Evolutionary conservation across 2,329 filamentous ascomycete species (phyloP).

Genomic region (Nigrospora osmanthi): DNA sequence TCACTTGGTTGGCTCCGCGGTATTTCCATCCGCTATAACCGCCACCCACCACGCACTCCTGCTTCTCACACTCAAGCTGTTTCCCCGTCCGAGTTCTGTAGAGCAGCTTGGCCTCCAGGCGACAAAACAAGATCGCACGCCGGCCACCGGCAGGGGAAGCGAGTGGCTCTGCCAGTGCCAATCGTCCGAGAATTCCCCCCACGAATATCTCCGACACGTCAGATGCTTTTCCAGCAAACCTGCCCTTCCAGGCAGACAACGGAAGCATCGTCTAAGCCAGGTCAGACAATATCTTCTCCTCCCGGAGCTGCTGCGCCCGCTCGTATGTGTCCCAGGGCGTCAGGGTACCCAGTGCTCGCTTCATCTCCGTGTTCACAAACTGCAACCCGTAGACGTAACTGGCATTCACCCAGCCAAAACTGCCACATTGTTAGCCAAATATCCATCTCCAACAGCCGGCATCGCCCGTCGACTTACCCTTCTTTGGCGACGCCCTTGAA

Average conservation of each 20-base stretch:
- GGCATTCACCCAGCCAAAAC: conserved; percentile 98
- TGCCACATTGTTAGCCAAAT: conserved; percentile 26
- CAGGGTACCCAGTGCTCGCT: conserved; percentile 77
- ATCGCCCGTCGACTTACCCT: conserved; percentile 64
- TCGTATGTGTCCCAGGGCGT: conserved; percentile 81
- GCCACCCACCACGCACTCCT: too few species aligned
- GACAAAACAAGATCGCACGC: too few species aligned
- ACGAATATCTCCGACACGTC: too few species aligned
- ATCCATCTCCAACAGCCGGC: not conserved
- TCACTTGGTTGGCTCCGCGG: too few species aligned
- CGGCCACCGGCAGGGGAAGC: too few species aligned
- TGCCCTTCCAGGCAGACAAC: not conserved
- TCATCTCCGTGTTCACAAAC: conserved; percentile 82
- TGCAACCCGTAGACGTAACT: conserved; percentile 92
- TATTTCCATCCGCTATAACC: too few species aligned
- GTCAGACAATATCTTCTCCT: conserved; percentile 39
- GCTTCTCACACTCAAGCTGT: too few species aligned
- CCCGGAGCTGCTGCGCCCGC: conserved; percentile 53
- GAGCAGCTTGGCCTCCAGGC: too few species aligned
- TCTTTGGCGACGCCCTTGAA: conserved; percentile 95
- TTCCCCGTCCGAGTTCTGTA: too few species aligned
- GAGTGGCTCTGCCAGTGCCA: too few species aligned
- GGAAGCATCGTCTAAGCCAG: conserved; percentile 5
- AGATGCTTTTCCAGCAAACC: too few species aligned
- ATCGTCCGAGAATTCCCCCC: too few species aligned